Conservation (phyloP, 768 basidiomycete genomes). For the Mycena galericulata region DNA sequence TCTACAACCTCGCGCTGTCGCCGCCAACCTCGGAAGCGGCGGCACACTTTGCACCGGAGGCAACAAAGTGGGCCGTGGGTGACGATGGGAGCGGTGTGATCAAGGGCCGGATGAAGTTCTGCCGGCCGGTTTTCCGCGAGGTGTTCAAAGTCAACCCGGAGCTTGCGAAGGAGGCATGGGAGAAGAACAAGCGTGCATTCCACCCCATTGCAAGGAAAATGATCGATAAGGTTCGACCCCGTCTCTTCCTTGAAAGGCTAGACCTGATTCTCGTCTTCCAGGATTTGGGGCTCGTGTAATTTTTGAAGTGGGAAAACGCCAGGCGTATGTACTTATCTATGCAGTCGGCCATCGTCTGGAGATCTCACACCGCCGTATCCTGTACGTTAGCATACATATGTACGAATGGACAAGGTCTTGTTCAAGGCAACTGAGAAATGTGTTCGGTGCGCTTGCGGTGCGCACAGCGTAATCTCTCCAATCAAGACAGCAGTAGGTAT, state of each 20-base stretch:
- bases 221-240: slow-evolving; percentile 73
- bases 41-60: slow-evolving; percentile 61
- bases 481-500: not conserved
- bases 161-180: slow-evolving; percentile 66
- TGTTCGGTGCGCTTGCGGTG: too few species aligned
- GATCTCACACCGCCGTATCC: too few species aligned
- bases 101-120: slow-evolving; percentile 92
- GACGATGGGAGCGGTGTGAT: slow-evolving; percentile 69
- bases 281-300: slow-evolving; percentile 24
- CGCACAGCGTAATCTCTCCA: not conserved
- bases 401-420: too few species aligned
- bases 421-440: too few species aligned
- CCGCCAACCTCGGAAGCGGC: slow-evolving; percentile 62
- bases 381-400: too few species aligned
- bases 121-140: slow-evolving; percentile 73
- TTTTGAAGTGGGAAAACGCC: too few species aligned
- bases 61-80: slow-evolving; percentile 78
- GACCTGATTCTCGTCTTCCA: not conserved
- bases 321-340: too few species aligned
- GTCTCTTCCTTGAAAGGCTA: not conserved
- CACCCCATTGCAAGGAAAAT: slow-evolving; percentile 83
- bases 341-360: too few species aligned
- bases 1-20: slow-evolving; percentile 77
- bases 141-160: slow-evolving; percentile 64
- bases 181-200: slow-evolving; percentile 62